Evolutionary conservation across 345 rosid species (phyloP).

Genomic region (Angophora floribunda): DNA sequence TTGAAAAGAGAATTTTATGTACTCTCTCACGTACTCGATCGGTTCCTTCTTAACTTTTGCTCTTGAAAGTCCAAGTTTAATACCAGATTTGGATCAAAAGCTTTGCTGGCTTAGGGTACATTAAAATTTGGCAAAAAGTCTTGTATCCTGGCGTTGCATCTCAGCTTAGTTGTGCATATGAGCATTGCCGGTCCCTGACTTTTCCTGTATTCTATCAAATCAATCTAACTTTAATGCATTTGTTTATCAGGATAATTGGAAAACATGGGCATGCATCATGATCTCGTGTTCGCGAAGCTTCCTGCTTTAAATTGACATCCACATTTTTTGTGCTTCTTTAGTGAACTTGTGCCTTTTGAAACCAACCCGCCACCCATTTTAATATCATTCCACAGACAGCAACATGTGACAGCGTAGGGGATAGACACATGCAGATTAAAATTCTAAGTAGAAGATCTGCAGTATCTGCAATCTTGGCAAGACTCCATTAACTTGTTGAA

Average conservation of each 20-base stretch:
- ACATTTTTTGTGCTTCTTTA: not conserved
- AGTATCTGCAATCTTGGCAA: not conserved
- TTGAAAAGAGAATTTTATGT: not conserved
- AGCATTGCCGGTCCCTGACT: not conserved
- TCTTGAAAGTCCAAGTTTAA: not conserved
- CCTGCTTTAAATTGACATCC: not conserved
- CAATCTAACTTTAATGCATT: not conserved
- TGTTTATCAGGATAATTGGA: not conserved
- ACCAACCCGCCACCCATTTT: not conserved
- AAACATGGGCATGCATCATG: not conserved
- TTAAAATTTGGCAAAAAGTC: not conserved
- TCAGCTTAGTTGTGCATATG: not conserved
- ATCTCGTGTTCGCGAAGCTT: not conserved
- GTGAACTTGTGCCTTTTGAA: not conserved
- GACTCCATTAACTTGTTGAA: not conserved
- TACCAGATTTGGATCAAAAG: not conserved
- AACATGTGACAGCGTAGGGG: not conserved
- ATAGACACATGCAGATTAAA: not conserved
- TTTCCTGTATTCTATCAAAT: not conserved
- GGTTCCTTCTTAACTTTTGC: not conserved
- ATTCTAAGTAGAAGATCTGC: not conserved
- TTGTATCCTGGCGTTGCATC: not conserved
- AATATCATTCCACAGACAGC: not conserved
- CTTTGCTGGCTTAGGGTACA: not conserved
- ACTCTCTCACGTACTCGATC: not conserved